phyloP scores from a whole-genome alignment of 192 early-diverging fungal species.

The Dimargaris cristalligena region DNA sequence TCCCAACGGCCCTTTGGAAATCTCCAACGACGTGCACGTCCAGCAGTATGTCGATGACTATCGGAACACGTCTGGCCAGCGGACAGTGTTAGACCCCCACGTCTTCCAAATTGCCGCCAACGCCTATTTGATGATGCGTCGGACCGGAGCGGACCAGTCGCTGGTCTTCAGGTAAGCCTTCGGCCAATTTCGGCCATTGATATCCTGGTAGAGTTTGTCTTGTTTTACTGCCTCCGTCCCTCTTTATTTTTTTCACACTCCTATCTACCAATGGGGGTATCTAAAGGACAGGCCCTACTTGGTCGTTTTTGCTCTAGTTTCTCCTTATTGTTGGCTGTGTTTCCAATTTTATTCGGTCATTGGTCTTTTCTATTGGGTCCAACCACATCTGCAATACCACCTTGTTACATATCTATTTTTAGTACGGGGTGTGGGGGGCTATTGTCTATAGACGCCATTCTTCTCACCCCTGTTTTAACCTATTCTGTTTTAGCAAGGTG shows the following conservation, averaged over 20 bases:
- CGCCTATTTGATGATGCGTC: slow-evolving; percentile 75
- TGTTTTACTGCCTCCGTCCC: not conserved
- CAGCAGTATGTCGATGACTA: slow-evolving; percentile 61
- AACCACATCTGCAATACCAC: too few relatives aligned
- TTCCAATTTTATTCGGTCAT: too few relatives aligned
- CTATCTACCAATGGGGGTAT: slow-evolving; percentile 18
- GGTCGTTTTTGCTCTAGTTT: too few relatives aligned
- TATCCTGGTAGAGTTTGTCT: slow-evolving; percentile 15
- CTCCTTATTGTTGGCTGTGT: too few relatives aligned
- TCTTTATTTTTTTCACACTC: slow-evolving; percentile 16
- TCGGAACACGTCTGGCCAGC: slow-evolving; percentile 36
- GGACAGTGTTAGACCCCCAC: slow-evolving; percentile 46
- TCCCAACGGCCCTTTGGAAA: slow-evolving; percentile 38
- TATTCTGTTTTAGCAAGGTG: too few relatives aligned
- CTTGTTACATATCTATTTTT: too few relatives aligned
- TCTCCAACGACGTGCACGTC: slow-evolving; percentile 36
- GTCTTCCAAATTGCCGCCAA: slow-evolving; percentile 68
- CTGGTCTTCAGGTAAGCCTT: slow-evolving; percentile 72
- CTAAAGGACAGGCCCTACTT: too few relatives aligned
- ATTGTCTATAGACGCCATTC: too few relatives aligned
- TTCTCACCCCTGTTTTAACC: too few relatives aligned
- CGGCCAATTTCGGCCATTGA: too few relatives aligned
- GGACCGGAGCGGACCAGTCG: slow-evolving; percentile 77
- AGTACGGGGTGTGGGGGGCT: too few relatives aligned
- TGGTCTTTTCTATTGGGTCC: too few relatives aligned